Evolutionary conservation across 306 rosid species (phyloP).

Genomic region (Erythrophleum fordii): DNA sequence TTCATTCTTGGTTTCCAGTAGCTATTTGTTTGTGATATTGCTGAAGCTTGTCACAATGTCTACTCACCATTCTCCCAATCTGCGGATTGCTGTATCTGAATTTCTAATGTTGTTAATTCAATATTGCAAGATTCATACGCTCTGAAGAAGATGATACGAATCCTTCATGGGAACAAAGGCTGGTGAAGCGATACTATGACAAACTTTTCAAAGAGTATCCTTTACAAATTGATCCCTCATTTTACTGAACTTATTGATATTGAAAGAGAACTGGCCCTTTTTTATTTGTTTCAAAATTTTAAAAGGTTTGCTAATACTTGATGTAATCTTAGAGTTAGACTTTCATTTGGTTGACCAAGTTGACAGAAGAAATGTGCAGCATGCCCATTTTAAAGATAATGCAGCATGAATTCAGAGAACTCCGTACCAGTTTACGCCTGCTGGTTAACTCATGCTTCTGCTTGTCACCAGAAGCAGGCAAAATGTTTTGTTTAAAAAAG

Average conservation of each 20-base stretch:
- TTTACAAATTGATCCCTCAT: conserved; percentile 33
- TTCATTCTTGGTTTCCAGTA: conserved; percentile 14
- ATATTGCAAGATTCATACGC: conserved; percentile 78
- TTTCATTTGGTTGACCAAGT: conserved; percentile 12
- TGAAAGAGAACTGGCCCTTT: conserved; percentile 22
- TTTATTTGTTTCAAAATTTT: background rate
- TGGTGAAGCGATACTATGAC: conserved; percentile 90
- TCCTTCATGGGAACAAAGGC: conserved; percentile 96
- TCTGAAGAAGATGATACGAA: conserved; percentile 92
- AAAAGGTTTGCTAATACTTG: background rate
- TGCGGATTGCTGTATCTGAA: conserved; percentile 30
- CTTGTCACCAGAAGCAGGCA: background rate
- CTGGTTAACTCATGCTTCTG: background rate
- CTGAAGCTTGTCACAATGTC: conserved; percentile 5
- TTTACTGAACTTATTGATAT: conserved; percentile 13
- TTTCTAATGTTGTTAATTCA: conserved; percentile 40
- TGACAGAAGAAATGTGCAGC: conserved; percentile 13
- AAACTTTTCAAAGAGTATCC: conserved; percentile 99
- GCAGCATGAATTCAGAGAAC: conserved; percentile 21
- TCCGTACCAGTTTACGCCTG: conserved; percentile 23
- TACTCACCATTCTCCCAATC: conserved; percentile 29
- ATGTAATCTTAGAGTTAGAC: background rate
- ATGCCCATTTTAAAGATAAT: background rate
- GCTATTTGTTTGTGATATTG: conserved; percentile 20
- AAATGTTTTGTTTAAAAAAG: background rate